phyloP scores from a whole-genome alignment of 1,139 yeast genomes.

The Sugiyamaella novakii region DNA sequence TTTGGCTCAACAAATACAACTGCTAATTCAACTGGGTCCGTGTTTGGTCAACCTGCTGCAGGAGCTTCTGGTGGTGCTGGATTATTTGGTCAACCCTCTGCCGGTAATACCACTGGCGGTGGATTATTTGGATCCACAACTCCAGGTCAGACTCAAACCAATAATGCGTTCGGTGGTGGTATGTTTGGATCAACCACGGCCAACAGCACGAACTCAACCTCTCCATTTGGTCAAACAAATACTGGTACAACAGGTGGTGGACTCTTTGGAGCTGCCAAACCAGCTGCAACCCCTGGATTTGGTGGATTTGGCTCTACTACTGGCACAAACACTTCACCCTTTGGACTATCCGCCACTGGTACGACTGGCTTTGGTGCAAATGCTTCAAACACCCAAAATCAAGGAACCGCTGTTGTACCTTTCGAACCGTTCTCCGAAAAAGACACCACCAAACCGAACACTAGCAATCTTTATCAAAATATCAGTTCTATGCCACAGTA shows the following conservation, averaged over 20 bases:
- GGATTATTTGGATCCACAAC: constrained; percentile 17
- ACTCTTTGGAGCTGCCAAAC: constrained; percentile 27
- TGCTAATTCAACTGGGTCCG: constrained; percentile 24
- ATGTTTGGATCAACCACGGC: constrained; percentile 38
- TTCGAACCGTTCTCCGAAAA: constrained; percentile 75
- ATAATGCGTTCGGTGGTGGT: constrained; percentile 29
- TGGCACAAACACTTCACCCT: constrained; percentile 35
- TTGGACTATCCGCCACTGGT: constrained; percentile 28
- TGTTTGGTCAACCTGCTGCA: constrained; percentile 24
- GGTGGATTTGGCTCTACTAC: constrained; percentile 46
- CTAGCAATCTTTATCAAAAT: constrained; percentile 65
- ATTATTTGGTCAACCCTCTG: not conserved
- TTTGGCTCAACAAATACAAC: constrained; percentile 22
- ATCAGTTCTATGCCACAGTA: constrained; percentile 92
- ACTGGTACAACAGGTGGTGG: constrained; percentile 21
- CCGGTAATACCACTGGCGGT: constrained; percentile 11
- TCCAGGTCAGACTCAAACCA: constrained; percentile 25
- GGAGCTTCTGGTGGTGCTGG: constrained; percentile 8
- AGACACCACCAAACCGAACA: constrained; percentile 57
- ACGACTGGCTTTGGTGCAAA: constrained; percentile 30
- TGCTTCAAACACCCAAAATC: constrained; percentile 42
- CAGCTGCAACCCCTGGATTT: constrained; percentile 32
- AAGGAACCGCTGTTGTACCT: constrained; percentile 63
- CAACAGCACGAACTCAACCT: constrained; percentile 32
- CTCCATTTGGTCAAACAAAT: constrained; percentile 34